Evolutionary conservation across 306 rosid genomes (phyloP).

Genomic region (Castanea sativa): DNA sequence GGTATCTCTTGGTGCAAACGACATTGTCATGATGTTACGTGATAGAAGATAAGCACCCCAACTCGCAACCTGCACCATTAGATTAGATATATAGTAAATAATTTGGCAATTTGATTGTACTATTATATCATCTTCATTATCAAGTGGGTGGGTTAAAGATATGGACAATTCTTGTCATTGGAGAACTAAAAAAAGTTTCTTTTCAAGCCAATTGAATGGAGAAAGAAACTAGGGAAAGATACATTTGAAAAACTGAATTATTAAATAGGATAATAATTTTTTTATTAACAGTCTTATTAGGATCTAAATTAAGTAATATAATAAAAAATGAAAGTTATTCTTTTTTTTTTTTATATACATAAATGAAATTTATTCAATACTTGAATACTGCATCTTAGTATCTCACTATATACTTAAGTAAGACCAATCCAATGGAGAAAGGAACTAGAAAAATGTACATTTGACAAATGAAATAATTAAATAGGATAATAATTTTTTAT

Average conservation of each 20-base stretch:
- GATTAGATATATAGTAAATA: background rate
- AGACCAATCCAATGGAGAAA: no score
- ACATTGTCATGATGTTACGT: constrained; percentile 52
- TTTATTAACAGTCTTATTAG: no score
- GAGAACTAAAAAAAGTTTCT: no score
- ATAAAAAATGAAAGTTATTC: background rate
- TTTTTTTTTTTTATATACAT: no score
- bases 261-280: background rate
- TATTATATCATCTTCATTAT: no score
- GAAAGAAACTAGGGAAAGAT: background rate
- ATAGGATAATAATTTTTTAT: no score
- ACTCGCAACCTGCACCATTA: constrained; percentile 63
- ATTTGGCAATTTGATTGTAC: constrained; percentile 3
- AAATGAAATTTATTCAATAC: background rate
- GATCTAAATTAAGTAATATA: background rate
- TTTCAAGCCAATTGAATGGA: background rate
- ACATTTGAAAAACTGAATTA: background rate
- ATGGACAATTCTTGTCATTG: no score
- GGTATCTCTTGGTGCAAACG: constrained; percentile 75
- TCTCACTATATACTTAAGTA: no score
- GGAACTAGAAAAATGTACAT: no score
- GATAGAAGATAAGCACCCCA: constrained; percentile 80
- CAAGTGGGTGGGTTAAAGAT: background rate
- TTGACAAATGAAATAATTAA: no score
- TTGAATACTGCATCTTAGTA: no score